phyloP scores from a whole-genome alignment of 257 asterid species.

The Euphrasia confusa region DNA sequence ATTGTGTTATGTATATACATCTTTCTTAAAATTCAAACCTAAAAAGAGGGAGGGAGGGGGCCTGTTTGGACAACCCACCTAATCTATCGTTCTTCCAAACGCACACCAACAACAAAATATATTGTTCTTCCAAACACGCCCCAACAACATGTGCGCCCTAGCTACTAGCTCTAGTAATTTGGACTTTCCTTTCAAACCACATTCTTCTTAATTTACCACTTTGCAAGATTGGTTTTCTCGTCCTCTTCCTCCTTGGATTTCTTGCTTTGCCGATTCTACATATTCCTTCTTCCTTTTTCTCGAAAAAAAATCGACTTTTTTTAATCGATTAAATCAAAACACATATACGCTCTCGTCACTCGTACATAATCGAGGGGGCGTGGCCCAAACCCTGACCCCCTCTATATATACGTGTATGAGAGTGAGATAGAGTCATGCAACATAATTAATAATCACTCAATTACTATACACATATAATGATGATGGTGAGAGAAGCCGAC shows the following conservation, averaged over 20 bases:
- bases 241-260: conserved; percentile 53
- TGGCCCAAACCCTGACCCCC: too few relatives aligned
- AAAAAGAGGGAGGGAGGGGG: conserved; percentile 23
- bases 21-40: background rate
- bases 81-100: conserved; percentile 66
- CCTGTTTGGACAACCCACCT: conserved; percentile 38
- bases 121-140: conserved; percentile 69
- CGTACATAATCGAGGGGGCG: background rate
- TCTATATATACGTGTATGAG: conserved; percentile 5
- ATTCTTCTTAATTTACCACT: conserved; percentile 43
- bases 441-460: conserved; percentile 6
- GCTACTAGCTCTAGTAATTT: conserved; percentile 33
- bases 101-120: conserved; percentile 44
- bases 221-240: conserved; percentile 44
- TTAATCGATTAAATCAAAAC: background rate
- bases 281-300: conserved; percentile 27
- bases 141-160: conserved; percentile 5
- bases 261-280: conserved; percentile 42
- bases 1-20: background rate
- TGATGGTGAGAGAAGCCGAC: conserved; percentile 29
- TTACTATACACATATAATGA: background rate
- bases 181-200: conserved; percentile 36
- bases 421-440: conserved; percentile 20
- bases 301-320: background rate
- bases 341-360: background rate